Evolutionary conservation across 768 basidiomycete species (phyloP).

Genomic region (Porphyrellus cyaneotinctus): DNA sequence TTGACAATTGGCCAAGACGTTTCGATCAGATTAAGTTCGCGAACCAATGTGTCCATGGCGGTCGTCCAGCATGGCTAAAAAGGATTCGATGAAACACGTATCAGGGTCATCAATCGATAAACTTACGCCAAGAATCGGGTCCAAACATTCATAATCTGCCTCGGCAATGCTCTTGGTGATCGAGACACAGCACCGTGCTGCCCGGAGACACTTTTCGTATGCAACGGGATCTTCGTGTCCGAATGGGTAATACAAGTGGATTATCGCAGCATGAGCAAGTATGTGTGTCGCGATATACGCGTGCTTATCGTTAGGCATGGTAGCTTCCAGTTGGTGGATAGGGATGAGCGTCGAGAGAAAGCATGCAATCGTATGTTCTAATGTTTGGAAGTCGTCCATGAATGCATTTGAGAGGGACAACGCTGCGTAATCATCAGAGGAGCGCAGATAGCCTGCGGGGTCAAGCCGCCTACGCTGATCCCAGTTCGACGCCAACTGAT

Average conservation of each 20-base stretch:
- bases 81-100: conserved; percentile 3
- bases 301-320: conserved; percentile 55
- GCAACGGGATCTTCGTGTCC: conserved; percentile 55
- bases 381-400: conserved; percentile 52
- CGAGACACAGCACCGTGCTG: conserved; percentile 56
- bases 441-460: conserved; percentile 9
- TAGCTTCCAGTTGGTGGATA: conserved; percentile 56
- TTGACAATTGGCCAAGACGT: conserved; percentile 59
- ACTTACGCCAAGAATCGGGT: conserved; percentile 73
- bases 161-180: conserved; percentile 62
- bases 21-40: conserved; percentile 62
- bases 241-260: conserved; percentile 62
- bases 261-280: conserved; percentile 60
- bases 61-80: conserved; percentile 67
- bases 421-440: conserved; percentile 32
- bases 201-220: conserved; percentile 63
- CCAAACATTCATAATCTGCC: conserved; percentile 65
- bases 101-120: background rate
- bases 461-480: conserved; percentile 46
- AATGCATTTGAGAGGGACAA: conserved; percentile 45
- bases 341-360: conserved; percentile 64
- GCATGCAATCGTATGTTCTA: conserved; percentile 62
- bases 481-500: conserved; percentile 57
- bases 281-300: conserved; percentile 58
- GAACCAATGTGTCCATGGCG: conserved; percentile 61